Conservation (phyloP, 805 yeast species). For the Saccharomyces jurei region DNA sequence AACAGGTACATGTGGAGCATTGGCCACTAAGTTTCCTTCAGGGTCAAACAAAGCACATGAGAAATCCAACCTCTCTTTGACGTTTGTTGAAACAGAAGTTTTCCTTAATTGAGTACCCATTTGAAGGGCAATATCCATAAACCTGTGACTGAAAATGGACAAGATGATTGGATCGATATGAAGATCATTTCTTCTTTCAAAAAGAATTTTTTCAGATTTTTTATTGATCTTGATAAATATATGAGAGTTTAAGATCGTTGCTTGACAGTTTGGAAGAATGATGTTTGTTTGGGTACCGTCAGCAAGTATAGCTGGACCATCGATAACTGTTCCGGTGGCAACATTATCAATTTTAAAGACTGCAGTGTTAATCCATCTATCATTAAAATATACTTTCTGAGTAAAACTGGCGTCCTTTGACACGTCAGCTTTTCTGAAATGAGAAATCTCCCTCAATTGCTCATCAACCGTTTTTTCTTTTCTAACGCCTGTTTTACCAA, state of each 20-base stretch:
- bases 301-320: constrained; percentile 71
- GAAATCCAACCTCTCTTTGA: constrained; percentile 75
- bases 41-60: constrained; percentile 78
- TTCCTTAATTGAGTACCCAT: constrained; percentile 77
- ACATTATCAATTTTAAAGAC: constrained; percentile 50
- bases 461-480: constrained; percentile 40
- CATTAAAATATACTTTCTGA: constrained; percentile 51
- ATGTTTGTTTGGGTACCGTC: constrained; percentile 79
- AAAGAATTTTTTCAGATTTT: constrained; percentile 3
- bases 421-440: constrained; percentile 18
- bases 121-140: constrained; percentile 87
- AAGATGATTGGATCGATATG: constrained; percentile 60
- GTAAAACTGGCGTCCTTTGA: constrained; percentile 27
- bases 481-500: constrained; percentile 49
- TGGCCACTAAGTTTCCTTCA: constrained; percentile 72
- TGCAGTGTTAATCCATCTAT: constrained; percentile 42
- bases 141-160: constrained; percentile 74
- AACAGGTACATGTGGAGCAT: constrained; percentile 84
- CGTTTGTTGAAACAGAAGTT: constrained; percentile 75
- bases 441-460: constrained; percentile 38
- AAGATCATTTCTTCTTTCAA: constrained; percentile 21
- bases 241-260: constrained; percentile 52
- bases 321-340: constrained; percentile 41
- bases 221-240: constrained; percentile 38
- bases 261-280: constrained; percentile 53